Evolutionary conservation across 306 rosid species (phyloP), one percentile per base, ranked within the genome.

Genomic region (Cucurbita argyrosperma): DNA sequence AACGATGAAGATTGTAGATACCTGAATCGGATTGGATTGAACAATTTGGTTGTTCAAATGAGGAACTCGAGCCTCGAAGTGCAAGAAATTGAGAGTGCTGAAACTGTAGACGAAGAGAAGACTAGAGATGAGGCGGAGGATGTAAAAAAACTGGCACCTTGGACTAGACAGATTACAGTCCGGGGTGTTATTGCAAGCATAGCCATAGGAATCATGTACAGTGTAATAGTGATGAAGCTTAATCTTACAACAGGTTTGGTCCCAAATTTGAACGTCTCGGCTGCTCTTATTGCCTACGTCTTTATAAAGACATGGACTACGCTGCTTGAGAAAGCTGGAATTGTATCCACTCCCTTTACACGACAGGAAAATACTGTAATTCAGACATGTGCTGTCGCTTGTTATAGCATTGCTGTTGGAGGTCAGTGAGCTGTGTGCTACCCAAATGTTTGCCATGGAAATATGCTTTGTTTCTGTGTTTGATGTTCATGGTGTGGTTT

Each of bases 331-430:
- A 89, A 86, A 66, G 99, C 97, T 66, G 96, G 92, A 35, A 79
- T 89, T 80, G 86, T 85, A 61, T 83, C 99, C 2, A 75, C 73
- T 37, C 97, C 99, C 21, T 95, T 95, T 78, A 91, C 99, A 11
- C 81, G 90, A 70, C 99, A 95, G 78, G 99, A 95, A 83, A 95
- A 95, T 57, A 95, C 96, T 18, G 58, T 95, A 49, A 95, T 91
- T 77, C 99, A 95, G 78, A 95, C 99, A 23, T 95, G 97, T 79
- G 99, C 99, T 0, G 97, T 91, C 16, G 99, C 99, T 42, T 95
- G 99, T 80, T 95, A 95, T 68, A 95, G 97, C 87, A 88, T 95
- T 56, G 81, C 97, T 1, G 90, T 88, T 59, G 99, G 96, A 95
- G 99, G 99, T 93, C 39, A 46, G 83, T 45, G 38, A 72, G 21